Evolutionary conservation across 108 stramenopile genomes (phyloP).

Genomic region (Ochromonas danica): DNA sequence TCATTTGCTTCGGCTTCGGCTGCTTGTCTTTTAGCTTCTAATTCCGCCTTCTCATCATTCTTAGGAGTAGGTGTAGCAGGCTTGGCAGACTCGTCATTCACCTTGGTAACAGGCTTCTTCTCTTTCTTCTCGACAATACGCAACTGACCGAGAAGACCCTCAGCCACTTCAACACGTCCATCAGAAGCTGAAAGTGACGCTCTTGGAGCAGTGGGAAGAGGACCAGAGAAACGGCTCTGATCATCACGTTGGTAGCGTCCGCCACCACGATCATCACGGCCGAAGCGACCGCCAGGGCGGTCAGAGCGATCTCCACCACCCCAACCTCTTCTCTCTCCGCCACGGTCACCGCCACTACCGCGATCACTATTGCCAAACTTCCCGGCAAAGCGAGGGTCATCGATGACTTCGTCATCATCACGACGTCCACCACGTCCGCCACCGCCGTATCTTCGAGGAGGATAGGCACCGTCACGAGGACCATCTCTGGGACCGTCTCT

Average conservation of each 20-base stretch:
- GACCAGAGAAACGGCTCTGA: background rate
- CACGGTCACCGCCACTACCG: background rate
- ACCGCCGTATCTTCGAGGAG: background rate
- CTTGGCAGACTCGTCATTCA: background rate
- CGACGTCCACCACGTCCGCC: background rate
- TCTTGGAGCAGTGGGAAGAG: background rate
- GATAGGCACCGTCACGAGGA: background rate
- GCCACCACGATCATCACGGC: background rate
- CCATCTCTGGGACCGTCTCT: background rate
- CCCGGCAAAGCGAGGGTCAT: background rate
- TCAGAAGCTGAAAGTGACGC: background rate
- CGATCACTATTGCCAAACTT: background rate
- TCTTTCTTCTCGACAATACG: background rate
- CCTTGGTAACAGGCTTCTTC: background rate
- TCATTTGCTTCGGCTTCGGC: background rate
- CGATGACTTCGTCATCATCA: background rate
- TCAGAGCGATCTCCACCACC: background rate
- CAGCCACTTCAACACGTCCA: background rate
- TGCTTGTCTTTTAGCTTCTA: background rate
- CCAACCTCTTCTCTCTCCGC: background rate
- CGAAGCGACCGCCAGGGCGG: background rate
- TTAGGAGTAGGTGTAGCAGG: background rate
- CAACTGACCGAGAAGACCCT: background rate
- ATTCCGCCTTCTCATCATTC: background rate
- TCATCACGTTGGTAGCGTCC: background rate